Base-by-base conservation (phyloP, 331 rosid species). In the Quercus lobata region DNA sequence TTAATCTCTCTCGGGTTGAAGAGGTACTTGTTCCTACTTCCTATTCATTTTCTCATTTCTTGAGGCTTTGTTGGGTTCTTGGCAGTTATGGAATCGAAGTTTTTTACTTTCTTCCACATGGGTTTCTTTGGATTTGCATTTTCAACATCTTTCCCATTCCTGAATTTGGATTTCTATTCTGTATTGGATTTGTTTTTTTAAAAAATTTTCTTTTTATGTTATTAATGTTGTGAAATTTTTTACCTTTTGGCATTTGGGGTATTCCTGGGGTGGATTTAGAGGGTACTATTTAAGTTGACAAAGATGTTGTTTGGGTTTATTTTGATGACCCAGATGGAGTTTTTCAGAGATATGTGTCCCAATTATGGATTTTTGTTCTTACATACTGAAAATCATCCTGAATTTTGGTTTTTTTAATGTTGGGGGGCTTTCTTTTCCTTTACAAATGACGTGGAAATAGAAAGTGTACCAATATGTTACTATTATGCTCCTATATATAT, bases 1-100 rank as follows among this genome's bases (percentile, higher is more conserved):
- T 94, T 63, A 88, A 84, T 83, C 98, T 94, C 83, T 88, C 94
- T 4, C 98, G 97, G 73, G 85, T 94, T 85, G 98, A 94, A 84
- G 98, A 92, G 93, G 95, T 94, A 74, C 8, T 32, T 57, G 21
- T 37, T 49, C 16, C 25, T 5, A 57, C 16, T 60, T 49, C 16
- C 25, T 5, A 57, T n/a, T 60, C n/a, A 15, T 29, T 82, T 75
- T 53, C 35, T 53, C 74, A 60, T 69, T 76, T 68, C 12, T 53
- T 56, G 30, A 30, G 69, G 34, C 5, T 29, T 32, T 55, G 5
- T 71, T 58, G 7, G 61, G 78, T 69, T 74, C 62, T 70, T 37
- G 61, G 74, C 25, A 70, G 57, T 46, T 29, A 22, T 69, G 35
- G 25, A 27, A 16, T 29, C 35, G 21, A 62, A 32, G 55, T 49